Base-by-base conservation (phyloP, 2,329 filamentous ascomycete genomes). In the Rutstroemia sp. region DNA sequence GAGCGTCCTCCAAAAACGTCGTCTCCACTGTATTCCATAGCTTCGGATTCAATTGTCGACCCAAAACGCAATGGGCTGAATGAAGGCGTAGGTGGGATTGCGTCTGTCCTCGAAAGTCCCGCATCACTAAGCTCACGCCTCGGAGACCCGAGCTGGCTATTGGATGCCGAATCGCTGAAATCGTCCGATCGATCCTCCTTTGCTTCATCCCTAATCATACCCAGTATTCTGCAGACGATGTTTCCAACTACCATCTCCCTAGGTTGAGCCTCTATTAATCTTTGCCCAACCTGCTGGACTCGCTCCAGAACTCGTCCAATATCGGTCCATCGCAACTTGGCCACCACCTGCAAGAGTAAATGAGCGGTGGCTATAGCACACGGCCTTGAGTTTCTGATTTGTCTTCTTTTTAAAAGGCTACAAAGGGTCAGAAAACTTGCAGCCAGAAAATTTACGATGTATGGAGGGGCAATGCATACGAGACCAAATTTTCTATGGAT, bases 201-300 rank as follows among this genome's bases (percentile, higher is more conserved):
- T 41, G 89, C 88, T 67, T 97, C 92, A 68, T 96, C 92, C 52
- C 94, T 85, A 62, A 99, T 94, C 61, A 99, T 79, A 45, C 91
- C 89, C 39, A 99, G 77, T 2, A 97, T 88, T 60, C 94, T 85
- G 59, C 92, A 85, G 48, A 96, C 90, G 64, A 99, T 92, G 68
- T 99, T 99, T 52, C 91, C 92, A 46, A 96, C 90, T 5, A 91
- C 90, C 65, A 96, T 86, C 74, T 97, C 94, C 59, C 87, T 83
- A 16, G 92, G 92, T 66, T 95, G 90, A 7, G 94, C 92, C 55
- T 87, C 82, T 38, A 66, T 85, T 45, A 99, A 78, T 55, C 85
- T 82, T 64, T 84, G 81, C 56, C 94, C 94, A 23, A 92, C 85
- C 58, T 85, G 80, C 62, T 88, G 85, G 60, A 99, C 85, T 62